phyloP scores from a whole-genome alignment of 129 eudicot genomes.

The Scalesia atractyloides region DNA sequence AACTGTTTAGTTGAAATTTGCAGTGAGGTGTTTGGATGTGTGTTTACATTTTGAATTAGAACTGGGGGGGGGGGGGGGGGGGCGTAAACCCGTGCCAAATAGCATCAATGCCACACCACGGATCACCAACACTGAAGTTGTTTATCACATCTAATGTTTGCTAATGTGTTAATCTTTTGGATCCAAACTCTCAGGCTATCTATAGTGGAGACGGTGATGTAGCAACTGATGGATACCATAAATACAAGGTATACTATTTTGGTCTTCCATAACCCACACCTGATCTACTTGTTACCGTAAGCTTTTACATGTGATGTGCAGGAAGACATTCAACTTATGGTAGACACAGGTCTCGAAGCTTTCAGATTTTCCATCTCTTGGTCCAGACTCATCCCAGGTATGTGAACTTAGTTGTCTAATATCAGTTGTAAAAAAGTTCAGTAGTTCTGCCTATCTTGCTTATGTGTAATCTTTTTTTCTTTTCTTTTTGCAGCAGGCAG shows the following conservation, averaged over 20 bases:
- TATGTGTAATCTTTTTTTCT: too few species aligned
- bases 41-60: too few species aligned
- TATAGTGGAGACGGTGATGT: conserved; percentile 58
- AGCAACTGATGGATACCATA: conserved; percentile 82
- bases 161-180: neutral
- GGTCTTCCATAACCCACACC: too few species aligned
- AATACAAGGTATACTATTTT: conserved; percentile 63
- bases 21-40: neutral
- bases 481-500: too few species aligned
- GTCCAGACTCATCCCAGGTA: conserved; percentile 88
- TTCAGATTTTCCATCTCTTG: conserved; percentile 78
- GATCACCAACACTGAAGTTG: too few species aligned
- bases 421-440: too few species aligned
- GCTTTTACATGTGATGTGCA: conserved; percentile 20
- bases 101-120: too few species aligned
- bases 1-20: too few species aligned
- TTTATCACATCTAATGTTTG: too few species aligned
- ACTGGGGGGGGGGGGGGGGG: too few species aligned
- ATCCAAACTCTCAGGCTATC: conserved; percentile 37
- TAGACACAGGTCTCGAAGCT: conserved; percentile 70
- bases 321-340: conserved; percentile 75
- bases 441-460: too few species aligned
- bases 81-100: too few species aligned
- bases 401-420: conserved; percentile 18
- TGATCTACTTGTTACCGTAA: conserved; percentile 5